phyloP scores from a whole-genome alignment of 1,284 basidiomycete genomes.

The Ustilago shanxiensis region DNA sequence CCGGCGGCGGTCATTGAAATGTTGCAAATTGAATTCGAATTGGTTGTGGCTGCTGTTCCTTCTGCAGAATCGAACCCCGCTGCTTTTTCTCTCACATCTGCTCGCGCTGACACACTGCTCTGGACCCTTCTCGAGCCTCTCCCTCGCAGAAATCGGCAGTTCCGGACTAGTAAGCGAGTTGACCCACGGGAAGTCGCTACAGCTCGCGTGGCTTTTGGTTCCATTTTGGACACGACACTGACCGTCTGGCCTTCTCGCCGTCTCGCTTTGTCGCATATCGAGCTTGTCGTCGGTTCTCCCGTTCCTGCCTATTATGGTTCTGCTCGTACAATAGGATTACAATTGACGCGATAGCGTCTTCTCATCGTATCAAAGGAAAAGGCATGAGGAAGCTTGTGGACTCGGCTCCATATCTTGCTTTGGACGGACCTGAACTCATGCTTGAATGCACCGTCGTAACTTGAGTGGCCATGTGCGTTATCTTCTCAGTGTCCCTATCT shows the following conservation, averaged over 20 bases:
- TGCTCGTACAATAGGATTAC: too few relatives aligned
- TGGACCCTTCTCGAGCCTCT: not conserved
- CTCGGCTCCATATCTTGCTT: conserved; percentile 14
- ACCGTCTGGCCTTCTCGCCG: not conserved
- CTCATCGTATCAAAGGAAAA: too few relatives aligned
- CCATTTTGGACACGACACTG: not conserved
- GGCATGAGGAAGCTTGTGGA: conserved; percentile 7
- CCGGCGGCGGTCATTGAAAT: conserved; percentile 25
- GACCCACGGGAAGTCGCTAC: conserved; percentile 3
- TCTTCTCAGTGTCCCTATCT: not conserved
- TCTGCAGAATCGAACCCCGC: not conserved
- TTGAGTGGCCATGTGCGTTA: not conserved
- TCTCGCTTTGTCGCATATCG: not conserved
- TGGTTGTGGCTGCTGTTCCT: not conserved
- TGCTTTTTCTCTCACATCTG: too few relatives aligned
- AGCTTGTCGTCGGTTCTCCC: conserved; percentile 8
- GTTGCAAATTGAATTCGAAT: conserved; percentile 6
- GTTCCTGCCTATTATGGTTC: not conserved
- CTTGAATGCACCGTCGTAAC: not conserved
- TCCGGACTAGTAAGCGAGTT: conserved; percentile 16
- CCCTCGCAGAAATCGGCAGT: conserved; percentile 4
- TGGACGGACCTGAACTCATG: not conserved
- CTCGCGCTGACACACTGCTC: not conserved
- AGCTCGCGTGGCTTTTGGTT: not conserved
- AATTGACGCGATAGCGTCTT: too few relatives aligned